Evolutionary conservation across 2,329 filamentous ascomycete genomes (phyloP).

Genomic region (Ceratocystis lukuohia): DNA sequence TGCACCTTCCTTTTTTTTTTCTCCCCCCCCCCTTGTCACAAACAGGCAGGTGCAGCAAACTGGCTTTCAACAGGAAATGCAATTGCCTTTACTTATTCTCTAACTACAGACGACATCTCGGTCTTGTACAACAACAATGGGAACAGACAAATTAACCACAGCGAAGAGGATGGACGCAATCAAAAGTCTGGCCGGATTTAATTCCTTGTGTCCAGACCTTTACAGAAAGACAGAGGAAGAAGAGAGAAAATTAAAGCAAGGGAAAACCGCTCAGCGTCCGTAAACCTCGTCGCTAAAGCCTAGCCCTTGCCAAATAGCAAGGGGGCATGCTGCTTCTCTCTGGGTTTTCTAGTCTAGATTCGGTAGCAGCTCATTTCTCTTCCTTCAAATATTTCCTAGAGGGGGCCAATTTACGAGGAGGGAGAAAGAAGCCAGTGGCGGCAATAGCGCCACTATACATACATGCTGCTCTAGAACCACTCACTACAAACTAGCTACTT

Average conservation of each 20-base stretch:
- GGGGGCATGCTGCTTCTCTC: background rate
- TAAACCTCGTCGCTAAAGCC: background rate
- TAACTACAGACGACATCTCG: background rate
- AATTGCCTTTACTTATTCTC: background rate
- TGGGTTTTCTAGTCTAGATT: background rate
- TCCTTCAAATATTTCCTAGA: background rate
- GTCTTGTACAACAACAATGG: background rate
- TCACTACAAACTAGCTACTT: too few relatives aligned
- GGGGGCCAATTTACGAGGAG: slow-evolving; percentile 3
- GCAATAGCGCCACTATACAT: background rate
- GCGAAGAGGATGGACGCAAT: background rate
- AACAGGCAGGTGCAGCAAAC: background rate
- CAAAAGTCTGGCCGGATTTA: background rate
- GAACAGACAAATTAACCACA: background rate
- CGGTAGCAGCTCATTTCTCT: background rate
- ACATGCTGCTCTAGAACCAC: background rate
- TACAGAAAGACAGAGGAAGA: background rate
- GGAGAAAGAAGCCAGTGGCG: background rate
- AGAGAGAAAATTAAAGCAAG: background rate
- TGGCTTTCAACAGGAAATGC: background rate
- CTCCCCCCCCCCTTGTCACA: background rate
- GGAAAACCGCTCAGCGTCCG: background rate
- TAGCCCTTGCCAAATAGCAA: background rate
- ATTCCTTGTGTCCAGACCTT: background rate
- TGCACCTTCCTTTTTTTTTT: background rate